These are phyloP conservation scores for Ophiostoma novo-ulmi DNA, from an alignment of 2,329 filamentous ascomycete genomes.

Conservation along the genomic window DNA sequence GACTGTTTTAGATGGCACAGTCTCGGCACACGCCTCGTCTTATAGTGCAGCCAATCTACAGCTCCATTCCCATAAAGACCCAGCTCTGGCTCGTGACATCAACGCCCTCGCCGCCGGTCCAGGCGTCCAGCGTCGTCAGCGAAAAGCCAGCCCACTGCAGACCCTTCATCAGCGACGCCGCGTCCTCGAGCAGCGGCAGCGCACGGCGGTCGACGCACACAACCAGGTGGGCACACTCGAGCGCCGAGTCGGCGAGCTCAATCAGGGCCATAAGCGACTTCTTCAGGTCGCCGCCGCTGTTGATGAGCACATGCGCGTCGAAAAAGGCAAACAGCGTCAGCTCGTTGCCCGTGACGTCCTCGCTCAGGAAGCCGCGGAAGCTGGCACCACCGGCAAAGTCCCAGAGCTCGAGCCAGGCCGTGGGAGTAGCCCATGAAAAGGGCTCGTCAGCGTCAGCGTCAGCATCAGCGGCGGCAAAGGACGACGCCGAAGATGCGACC, in stretches of 20 bases:
- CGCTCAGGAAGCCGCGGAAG: conserved; percentile 79
- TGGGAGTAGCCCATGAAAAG: conserved; percentile 35
- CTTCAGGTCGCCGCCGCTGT: conserved; percentile 72
- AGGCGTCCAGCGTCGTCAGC: conserved; percentile 71
- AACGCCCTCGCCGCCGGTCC: conserved; percentile 50
- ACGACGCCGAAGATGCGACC: not conserved
- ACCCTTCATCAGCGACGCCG: conserved; percentile 67
- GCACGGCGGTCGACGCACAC: conserved; percentile 67
- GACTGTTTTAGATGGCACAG: not conserved
- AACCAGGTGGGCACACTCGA: conserved; percentile 72
- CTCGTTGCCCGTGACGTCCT: conserved; percentile 47
- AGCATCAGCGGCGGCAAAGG: not conserved
- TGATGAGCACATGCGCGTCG: conserved; percentile 56
- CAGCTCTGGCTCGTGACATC: conserved; percentile 63
- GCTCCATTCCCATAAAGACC: conserved; percentile 85
- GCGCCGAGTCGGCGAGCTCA: conserved; percentile 72
- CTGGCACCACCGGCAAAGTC: conserved; percentile 79
- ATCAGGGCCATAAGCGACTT: conserved; percentile 88
- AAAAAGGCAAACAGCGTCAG: conserved; percentile 74
- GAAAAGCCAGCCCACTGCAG: conserved; percentile 93
- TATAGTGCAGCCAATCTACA: conserved; percentile 44
- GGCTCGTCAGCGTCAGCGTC: conserved; percentile 25
- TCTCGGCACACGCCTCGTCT: not conserved
- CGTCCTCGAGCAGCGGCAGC: conserved; percentile 50
- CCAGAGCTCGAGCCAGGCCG: conserved; percentile 71